phyloP scores from a whole-genome alignment of 306 rosid species.

The Cercis canadensis region DNA sequence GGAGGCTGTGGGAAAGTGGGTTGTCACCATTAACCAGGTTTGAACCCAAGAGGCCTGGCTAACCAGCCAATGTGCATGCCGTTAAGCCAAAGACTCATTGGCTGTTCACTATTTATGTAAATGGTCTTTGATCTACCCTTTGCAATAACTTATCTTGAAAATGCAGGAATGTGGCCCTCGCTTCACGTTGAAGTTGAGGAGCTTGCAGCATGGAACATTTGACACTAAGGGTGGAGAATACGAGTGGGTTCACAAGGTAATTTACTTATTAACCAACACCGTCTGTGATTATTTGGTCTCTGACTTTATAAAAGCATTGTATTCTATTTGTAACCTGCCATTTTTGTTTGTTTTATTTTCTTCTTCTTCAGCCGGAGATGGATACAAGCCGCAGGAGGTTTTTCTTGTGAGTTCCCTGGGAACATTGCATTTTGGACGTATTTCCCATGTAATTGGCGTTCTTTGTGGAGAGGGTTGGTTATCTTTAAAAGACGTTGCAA shows the following conservation, averaged over 20 bases:
- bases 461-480: constrained; percentile 3
- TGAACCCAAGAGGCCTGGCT: too few relatives aligned
- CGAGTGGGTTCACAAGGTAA: constrained; percentile 98
- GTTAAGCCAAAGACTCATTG: too few relatives aligned
- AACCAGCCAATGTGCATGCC: too few relatives aligned
- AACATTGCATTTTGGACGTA: constrained; percentile 28
- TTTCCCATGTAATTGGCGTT: constrained; percentile 29
- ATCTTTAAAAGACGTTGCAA: constrained; percentile 11
- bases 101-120: not conserved
- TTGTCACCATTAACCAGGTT: too few relatives aligned
- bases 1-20: too few relatives aligned
- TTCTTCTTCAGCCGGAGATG: constrained; percentile 79
- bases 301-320: constrained; percentile 12
- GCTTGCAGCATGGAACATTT: constrained; percentile 88
- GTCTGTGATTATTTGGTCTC: not conserved
- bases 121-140: constrained; percentile 30
- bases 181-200: constrained; percentile 79
- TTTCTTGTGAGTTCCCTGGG: constrained; percentile 64
- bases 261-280: constrained; percentile 13
- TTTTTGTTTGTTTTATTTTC: constrained; percentile 1
- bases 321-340: constrained; percentile 1
- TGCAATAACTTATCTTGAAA: constrained; percentile 17
- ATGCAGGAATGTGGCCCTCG: constrained; percentile 93
- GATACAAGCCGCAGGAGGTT: constrained; percentile 98
- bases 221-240: constrained; percentile 85